Conservation (phyloP, 352 stramenopile genomes). For the Pythium volutum region DNA sequence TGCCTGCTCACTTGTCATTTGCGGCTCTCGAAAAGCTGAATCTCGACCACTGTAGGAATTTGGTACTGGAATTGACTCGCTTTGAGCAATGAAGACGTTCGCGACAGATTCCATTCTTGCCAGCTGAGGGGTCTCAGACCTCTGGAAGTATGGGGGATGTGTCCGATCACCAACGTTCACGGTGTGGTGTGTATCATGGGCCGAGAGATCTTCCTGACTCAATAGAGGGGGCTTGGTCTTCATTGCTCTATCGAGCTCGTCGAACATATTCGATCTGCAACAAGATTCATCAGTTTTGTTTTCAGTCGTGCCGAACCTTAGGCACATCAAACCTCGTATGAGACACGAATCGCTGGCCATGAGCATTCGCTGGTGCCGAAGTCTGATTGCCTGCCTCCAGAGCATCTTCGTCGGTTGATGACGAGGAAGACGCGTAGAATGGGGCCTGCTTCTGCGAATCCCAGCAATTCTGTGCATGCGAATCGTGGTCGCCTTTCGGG, state of each 20-base stretch:
- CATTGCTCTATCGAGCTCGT: background rate
- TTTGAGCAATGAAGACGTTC: background rate
- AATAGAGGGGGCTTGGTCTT: background rate
- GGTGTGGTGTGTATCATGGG: background rate
- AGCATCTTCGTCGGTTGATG: background rate
- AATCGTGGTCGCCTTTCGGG: background rate
- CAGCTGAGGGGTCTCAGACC: background rate
- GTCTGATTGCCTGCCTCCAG: background rate
- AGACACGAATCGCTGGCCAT: background rate
- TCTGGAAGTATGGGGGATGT: background rate
- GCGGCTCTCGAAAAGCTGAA: background rate
- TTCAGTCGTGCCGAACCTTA: background rate
- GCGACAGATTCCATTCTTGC: background rate
- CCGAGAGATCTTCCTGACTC: background rate
- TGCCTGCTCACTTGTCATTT: background rate
- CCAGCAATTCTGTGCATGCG: background rate
- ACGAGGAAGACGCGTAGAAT: slow-evolving; percentile 4
- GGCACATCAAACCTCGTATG: background rate
- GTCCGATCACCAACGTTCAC: background rate
- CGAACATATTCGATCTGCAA: background rate
- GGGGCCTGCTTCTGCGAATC: background rate
- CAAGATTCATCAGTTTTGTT: background rate
- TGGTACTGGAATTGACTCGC: background rate
- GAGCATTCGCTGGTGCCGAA: no score
- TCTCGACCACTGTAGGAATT: background rate